phyloP scores from a whole-genome alignment of 257 asterid genomes.

The Gentiana dahurica region DNA sequence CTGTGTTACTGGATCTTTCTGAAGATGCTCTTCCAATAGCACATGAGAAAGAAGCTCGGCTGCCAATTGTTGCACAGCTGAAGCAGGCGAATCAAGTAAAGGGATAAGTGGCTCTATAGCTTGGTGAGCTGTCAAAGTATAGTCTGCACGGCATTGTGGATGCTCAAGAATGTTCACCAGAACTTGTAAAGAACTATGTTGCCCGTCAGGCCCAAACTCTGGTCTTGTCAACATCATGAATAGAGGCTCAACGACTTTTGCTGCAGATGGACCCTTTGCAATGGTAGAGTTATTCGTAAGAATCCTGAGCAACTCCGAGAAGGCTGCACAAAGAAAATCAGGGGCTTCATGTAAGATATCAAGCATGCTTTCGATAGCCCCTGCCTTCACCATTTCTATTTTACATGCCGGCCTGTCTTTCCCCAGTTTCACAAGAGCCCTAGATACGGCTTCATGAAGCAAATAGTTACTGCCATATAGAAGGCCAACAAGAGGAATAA shows the following conservation, averaged over 20 bases:
- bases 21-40: slow-evolving; percentile 87
- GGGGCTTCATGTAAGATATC: slow-evolving; percentile 93
- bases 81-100: slow-evolving; percentile 85
- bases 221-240: slow-evolving; percentile 58
- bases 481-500: slow-evolving; percentile 89
- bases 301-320: slow-evolving; percentile 87
- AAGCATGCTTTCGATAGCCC: slow-evolving; percentile 65
- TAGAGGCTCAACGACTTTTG: slow-evolving; percentile 93
- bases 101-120: slow-evolving; percentile 84
- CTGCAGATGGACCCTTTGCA: slow-evolving; percentile 93
- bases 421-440: slow-evolving; percentile 92
- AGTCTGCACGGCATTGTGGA: slow-evolving; percentile 85
- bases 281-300: slow-evolving; percentile 92
- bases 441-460: slow-evolving; percentile 86
- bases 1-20: slow-evolving; percentile 71
- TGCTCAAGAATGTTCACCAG: slow-evolving; percentile 94
- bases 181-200: slow-evolving; percentile 82
- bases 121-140: slow-evolving; percentile 66
- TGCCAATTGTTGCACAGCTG: slow-evolving; percentile 93
- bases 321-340: slow-evolving; percentile 82
- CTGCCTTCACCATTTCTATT: slow-evolving; percentile 98
- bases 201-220: slow-evolving; percentile 91
- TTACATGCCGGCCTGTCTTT: slow-evolving; percentile 94
- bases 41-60: slow-evolving; percentile 94
- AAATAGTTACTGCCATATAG: slow-evolving; percentile 65